Percentiles rank a stretch among this genome's conserved stretches.
These are phyloP conservation scores for Penicillium dipodomyicola DNA, from an alignment of 495 filamentous ascomycete genomes.

Conservation along the genomic window DNA sequence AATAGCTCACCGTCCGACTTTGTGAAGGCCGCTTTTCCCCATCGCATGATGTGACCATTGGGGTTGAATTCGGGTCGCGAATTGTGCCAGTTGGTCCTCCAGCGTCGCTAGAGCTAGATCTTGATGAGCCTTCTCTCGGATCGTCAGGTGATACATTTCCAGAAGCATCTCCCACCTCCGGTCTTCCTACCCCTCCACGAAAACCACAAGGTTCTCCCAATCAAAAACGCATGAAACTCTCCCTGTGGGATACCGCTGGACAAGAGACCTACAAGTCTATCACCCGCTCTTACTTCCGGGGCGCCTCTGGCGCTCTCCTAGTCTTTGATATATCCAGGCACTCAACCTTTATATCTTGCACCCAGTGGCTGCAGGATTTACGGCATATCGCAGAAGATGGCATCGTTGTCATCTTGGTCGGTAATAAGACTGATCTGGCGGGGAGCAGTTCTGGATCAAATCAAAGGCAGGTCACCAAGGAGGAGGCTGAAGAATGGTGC, in stretches of 20 bases:
- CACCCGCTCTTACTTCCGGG: conserved; percentile 92
- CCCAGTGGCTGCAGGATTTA: conserved; percentile 88
- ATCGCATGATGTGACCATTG: conserved; percentile 95
- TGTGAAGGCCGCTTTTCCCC: conserved; percentile 95
- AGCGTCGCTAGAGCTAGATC: conserved; percentile 42
- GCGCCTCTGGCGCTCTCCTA: conserved; percentile 84
- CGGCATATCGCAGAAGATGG: conserved; percentile 89
- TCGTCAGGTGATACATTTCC: conserved; percentile 13
- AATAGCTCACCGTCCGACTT: conserved; percentile 83
- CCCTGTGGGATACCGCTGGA: conserved; percentile 93
- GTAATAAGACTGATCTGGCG: conserved; percentile 88
- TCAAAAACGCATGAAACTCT: conserved; percentile 78
- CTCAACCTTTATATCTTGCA: conserved; percentile 80
- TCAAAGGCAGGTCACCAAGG: conserved; percentile 70
- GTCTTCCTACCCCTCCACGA: conserved; percentile 39
- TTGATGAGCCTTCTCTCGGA: conserved; percentile 23
- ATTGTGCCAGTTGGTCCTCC: conserved; percentile 91
- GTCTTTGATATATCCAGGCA: conserved; percentile 92
- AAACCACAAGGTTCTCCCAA: conserved; percentile 31
- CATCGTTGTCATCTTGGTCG: conserved; percentile 90
- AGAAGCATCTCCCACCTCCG: conserved; percentile 26
- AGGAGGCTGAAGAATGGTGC: conserved; percentile 89
- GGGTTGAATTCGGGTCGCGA: conserved; percentile 93
- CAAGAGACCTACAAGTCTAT: conserved; percentile 97
- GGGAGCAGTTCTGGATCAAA: conserved; percentile 49